phyloP scores from a whole-genome alignment of 73 alveolate genomes.

The Durusdinium trenchii region DNA sequence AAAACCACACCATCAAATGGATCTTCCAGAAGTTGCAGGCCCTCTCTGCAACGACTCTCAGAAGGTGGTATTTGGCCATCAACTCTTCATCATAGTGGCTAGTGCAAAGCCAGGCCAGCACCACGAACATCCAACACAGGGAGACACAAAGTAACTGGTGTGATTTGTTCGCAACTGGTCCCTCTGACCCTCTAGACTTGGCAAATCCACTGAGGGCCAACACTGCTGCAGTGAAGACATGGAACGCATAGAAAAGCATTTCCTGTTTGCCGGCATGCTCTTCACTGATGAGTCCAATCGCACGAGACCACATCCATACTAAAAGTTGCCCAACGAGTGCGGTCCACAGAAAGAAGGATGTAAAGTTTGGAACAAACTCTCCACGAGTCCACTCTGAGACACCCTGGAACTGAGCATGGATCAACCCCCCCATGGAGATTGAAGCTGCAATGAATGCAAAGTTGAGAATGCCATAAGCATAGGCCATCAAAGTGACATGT shows the following conservation, averaged over 20 bases:
- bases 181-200: constrained; percentile 4
- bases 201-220: constrained; percentile 34
- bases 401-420: constrained; percentile 41
- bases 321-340: constrained; percentile 31
- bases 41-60: constrained; percentile 35
- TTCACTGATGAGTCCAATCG: not conserved
- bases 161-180: constrained; percentile 34
- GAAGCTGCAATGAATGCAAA: constrained; percentile 63
- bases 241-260: constrained; percentile 71
- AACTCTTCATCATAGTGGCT: constrained; percentile 11
- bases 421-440: constrained; percentile 34
- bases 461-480: constrained; percentile 20
- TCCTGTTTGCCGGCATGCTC: constrained; percentile 39
- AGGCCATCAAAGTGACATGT: not conserved
- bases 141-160: constrained; percentile 13
- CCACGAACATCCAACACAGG: constrained; percentile 41
- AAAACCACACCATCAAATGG: constrained; percentile 73
- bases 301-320: not conserved
- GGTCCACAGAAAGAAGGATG: not conserved
- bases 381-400: constrained; percentile 16
- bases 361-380: constrained; percentile 1
- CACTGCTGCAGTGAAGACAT: constrained; percentile 52
- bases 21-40: constrained; percentile 55
- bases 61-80: constrained; percentile 43
- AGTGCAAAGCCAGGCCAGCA: constrained; percentile 56